Conservation (phyloP, 345 rosid genomes). For the Salix udensis region DNA sequence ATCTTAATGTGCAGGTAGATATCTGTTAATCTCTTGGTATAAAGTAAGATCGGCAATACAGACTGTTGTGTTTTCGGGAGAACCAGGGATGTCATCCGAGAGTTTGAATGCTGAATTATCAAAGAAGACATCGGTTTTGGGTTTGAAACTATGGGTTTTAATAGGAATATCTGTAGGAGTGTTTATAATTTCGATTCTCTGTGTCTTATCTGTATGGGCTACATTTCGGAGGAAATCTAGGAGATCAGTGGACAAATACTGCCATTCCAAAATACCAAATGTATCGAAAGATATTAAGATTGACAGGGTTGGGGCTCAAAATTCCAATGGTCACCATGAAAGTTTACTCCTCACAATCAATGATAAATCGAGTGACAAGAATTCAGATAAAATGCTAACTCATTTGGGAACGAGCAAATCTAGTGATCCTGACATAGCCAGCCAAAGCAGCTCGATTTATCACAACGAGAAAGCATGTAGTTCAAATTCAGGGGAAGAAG, state of each 20-base stretch:
- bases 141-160: conserved; percentile 87
- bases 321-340: conserved; percentile 42
- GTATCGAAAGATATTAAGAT: conserved; percentile 84
- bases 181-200: conserved; percentile 77
- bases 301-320: conserved; percentile 61
- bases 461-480: conserved; percentile 65
- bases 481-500: conserved; percentile 88
- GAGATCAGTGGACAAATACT: conserved; percentile 43
- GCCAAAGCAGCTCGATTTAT: conserved; percentile 71
- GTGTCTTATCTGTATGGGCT: conserved; percentile 73
- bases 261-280: conserved; percentile 67
- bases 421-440: conserved; percentile 73
- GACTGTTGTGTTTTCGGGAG: conserved; percentile 12
- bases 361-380: conserved; percentile 54
- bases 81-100: conserved; percentile 58
- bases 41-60: neutral
- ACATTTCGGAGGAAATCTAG: conserved; percentile 66
- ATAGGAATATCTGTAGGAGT: conserved; percentile 69
- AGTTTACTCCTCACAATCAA: conserved; percentile 41
- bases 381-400: conserved; percentile 46
- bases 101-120: conserved; percentile 68
- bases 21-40: conserved; percentile 18
- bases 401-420: conserved; percentile 64
- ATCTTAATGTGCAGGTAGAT: conserved; percentile 23
- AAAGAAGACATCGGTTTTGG: conserved; percentile 71